A percentile compares a stretch with the other conserved stretches of the same genome.
Evolutionary conservation across 495 filamentous ascomycete genomes (phyloP).

Genomic region (Antarctomyces pellizariae): DNA sequence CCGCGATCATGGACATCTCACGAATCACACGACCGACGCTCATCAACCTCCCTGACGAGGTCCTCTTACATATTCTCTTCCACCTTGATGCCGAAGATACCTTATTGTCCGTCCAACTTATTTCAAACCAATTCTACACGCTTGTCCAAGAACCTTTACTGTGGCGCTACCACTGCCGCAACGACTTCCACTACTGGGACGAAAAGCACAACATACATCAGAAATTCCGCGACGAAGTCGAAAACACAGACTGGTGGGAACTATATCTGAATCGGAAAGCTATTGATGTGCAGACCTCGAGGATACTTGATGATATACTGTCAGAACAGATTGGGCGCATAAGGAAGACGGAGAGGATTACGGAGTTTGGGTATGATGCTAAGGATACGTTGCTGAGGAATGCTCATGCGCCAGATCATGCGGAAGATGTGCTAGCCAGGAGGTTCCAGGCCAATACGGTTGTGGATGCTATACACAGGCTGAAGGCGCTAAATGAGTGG

Average conservation of each 20-base stretch:
- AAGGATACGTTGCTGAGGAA: slow-evolving; percentile 65
- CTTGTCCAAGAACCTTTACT: slow-evolving; percentile 46
- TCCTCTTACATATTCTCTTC: slow-evolving; percentile 44
- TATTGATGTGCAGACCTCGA: slow-evolving; percentile 28
- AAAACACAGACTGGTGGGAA: slow-evolving; percentile 50
- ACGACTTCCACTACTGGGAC: slow-evolving; percentile 50
- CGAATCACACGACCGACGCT: slow-evolving; percentile 6
- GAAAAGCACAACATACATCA: slow-evolving; percentile 33
- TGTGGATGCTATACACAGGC: slow-evolving; percentile 59
- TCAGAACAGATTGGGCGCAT: slow-evolving; percentile 42
- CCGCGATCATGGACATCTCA: too few species aligned
- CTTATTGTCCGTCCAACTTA: slow-evolving; percentile 25
- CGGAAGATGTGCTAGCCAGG: slow-evolving; percentile 58
- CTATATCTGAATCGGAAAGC: slow-evolving; percentile 38
- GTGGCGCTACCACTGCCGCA: slow-evolving; percentile 55
- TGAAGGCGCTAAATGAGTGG: slow-evolving; percentile 59
- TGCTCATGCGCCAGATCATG: slow-evolving; percentile 27
- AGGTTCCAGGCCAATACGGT: slow-evolving; percentile 57
- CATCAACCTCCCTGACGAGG: slow-evolving; percentile 41
- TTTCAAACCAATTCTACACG: slow-evolving; percentile 37
- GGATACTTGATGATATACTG: slow-evolving; percentile 46
- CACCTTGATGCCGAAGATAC: slow-evolving; percentile 30
- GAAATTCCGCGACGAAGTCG: slow-evolving; percentile 24
- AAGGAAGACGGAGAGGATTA: slow-evolving; percentile 41
- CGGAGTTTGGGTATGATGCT: slow-evolving; percentile 55